Evolutionary conservation across 257 asterid genomes (phyloP), one percentile per base, ranked within the genome.

Genomic region (Misopates orontium): DNA sequence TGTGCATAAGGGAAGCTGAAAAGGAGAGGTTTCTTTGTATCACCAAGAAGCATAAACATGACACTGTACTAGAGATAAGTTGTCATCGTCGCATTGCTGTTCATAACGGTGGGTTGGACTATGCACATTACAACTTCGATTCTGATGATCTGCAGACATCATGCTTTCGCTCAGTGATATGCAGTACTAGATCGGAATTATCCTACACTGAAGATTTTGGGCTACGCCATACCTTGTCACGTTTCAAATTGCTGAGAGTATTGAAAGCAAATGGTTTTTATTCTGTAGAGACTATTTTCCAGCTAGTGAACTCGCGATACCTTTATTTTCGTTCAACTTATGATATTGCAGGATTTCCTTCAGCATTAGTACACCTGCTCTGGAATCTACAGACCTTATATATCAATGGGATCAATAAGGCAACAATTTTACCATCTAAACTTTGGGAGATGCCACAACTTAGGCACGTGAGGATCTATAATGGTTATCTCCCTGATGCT

Each of bases 301-400:
- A 5, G 19, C 58, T 67, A 56, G 50, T 67, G 18, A 67, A 67
- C 58, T 56, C 31, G 9, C 58, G 72, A 4, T 36, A 36, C 42
- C 42, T 36, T 3, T 5, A 36, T 9, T 36, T 36, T 9, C 42
- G 10, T 36, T 28, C 36, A 7, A 28, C 4, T 7, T 28, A 28
- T 7, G 36, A 7, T 28, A 28, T 18, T 57, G 18, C 24, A 4
- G 42, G 11, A 3, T 8, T 36, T 36, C 42, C 42, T 36, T 36
- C 42, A 3, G 6, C n/a, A n/a, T n/a, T 8, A 36, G 10, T 36
- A 36, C 10, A 36, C 42, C 6, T 36, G 42, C 10, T 36, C 10
- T 36, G 42, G 42, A 36, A 36, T 36, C 42, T 36, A 36, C 42
- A 36, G 32, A 68, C 67, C 10, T 31, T 68, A 32, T 28, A 44